Evolutionary conservation across 352 stramenopile genomes (phyloP).

Genomic region (Plasmopara halstedii): DNA sequence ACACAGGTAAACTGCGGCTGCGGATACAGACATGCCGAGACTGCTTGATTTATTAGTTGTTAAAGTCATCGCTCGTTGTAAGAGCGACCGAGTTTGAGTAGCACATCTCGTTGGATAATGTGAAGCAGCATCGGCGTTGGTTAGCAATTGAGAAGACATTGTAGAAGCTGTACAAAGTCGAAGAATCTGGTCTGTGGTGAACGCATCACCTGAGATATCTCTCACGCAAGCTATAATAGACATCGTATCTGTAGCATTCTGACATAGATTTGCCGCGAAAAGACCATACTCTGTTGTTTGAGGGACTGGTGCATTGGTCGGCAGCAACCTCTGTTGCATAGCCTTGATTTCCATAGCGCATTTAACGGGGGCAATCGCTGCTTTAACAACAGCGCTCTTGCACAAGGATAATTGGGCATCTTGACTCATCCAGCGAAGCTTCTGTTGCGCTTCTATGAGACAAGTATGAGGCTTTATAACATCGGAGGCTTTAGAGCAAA

Average conservation of each 20-base stretch:
- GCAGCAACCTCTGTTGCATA: constrained; percentile 3
- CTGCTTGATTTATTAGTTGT: constrained; percentile 1
- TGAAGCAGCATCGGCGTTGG: neutral
- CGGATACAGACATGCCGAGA: constrained; percentile 9
- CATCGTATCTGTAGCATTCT: constrained; percentile 11
- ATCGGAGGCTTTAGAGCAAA: constrained; percentile 22
- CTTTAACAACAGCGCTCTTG: constrained; percentile 5
- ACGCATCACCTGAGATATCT: constrained; percentile 10
- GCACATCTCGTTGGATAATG: constrained; percentile 18
- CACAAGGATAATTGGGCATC: constrained; percentile 27
- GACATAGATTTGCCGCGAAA: constrained; percentile 28
- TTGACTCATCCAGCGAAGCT: constrained; percentile 44
- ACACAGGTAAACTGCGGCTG: constrained; percentile 22
- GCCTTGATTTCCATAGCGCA: constrained; percentile 25
- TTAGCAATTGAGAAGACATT: constrained; percentile 1
- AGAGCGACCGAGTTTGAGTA: constrained; percentile 9
- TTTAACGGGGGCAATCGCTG: constrained; percentile 17
- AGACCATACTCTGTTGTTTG: no score
- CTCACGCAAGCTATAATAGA: constrained; percentile 23
- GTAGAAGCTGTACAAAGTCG: constrained; percentile 22
- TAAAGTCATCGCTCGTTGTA: constrained; percentile 6
- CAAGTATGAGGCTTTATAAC: constrained; percentile 26
- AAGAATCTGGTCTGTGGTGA: constrained; percentile 16
- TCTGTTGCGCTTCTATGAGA: constrained; percentile 31
- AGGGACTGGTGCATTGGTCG: constrained; percentile 13